Evolutionary conservation across 1,284 basidiomycete species (phyloP).

Genomic region (Apiotrichum sp.): DNA sequence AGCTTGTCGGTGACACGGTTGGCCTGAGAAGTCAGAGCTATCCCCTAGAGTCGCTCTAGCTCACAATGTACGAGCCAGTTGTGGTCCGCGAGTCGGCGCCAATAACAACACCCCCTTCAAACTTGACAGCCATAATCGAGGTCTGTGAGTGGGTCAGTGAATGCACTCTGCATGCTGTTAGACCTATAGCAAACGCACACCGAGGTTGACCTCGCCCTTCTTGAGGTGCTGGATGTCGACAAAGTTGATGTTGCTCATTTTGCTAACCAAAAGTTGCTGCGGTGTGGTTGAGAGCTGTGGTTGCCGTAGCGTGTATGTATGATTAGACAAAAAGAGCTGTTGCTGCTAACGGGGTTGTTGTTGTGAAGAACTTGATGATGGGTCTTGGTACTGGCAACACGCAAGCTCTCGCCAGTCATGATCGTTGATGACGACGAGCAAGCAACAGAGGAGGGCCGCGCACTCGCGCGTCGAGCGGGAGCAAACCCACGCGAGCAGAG

Average conservation of each 20-base stretch:
- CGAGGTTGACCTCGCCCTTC: conserved; percentile 87
- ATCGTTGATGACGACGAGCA: no score
- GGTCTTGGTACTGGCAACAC: no score
- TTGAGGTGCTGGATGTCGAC: conserved; percentile 58
- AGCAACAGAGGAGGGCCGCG: no score
- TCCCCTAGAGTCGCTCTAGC: conserved; percentile 26
- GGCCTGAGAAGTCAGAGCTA: conserved; percentile 49
- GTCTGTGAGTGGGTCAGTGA: conserved; percentile 55
- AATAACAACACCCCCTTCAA: conserved; percentile 88
- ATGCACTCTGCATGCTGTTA: no score
- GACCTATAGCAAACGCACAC: conserved; percentile 55
- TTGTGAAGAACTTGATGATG: no score
- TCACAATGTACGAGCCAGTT: conserved; percentile 89
- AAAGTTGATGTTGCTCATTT: conserved; percentile 40
- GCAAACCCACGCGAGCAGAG: no score
- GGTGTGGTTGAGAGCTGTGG: no score
- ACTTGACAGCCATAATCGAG: conserved; percentile 99
- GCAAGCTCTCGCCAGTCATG: no score
- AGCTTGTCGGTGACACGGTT: conserved; percentile 99
- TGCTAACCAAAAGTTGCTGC: conserved; percentile 1
- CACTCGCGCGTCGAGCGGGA: no score
- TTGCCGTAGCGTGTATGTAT: no score
- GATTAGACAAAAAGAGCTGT: no score
- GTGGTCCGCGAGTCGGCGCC: conserved; percentile 97
- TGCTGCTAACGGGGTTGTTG: no score